Conservation (phyloP, 106 monocot genomes). For the Triglochin maritima region DNA sequence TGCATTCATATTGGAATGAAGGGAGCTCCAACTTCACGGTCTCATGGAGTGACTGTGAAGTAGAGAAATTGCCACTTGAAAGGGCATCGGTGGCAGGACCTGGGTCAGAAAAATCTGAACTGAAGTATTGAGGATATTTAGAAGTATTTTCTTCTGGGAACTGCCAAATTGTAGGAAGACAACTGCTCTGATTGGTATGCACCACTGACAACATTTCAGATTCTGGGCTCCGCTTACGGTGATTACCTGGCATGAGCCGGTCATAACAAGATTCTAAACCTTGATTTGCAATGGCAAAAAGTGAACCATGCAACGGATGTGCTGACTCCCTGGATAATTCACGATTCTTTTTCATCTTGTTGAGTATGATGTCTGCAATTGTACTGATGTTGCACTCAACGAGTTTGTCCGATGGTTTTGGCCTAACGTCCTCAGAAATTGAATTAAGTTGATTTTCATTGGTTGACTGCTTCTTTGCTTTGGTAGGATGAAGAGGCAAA, state of each 20-base stretch:
- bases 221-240: not conserved
- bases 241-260: not conserved
- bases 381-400: not conserved
- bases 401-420: not conserved
- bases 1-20: conserved; percentile 86
- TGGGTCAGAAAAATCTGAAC: conserved; percentile 27
- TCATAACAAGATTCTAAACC: not conserved
- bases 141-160: conserved; percentile 9
- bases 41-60: conserved; percentile 35
- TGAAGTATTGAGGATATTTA: conserved; percentile 17
- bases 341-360: not conserved
- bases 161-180: conserved; percentile 13
- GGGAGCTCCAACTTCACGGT: conserved; percentile 91
- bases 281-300: conserved; percentile 1
- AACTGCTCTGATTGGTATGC: too few species aligned
- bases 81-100: conserved; percentile 48
- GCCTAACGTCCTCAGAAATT: not conserved
- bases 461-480: not conserved
- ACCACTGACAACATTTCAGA: conserved; percentile 9
- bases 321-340: not conserved
- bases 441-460: not conserved
- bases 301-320: not conserved
- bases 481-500: conserved; percentile 16
- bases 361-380: not conserved
- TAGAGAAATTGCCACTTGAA: conserved; percentile 58